Conservation (phyloP, 202 grass and related monocot genomes). For the Eragrostis tef region DNA sequence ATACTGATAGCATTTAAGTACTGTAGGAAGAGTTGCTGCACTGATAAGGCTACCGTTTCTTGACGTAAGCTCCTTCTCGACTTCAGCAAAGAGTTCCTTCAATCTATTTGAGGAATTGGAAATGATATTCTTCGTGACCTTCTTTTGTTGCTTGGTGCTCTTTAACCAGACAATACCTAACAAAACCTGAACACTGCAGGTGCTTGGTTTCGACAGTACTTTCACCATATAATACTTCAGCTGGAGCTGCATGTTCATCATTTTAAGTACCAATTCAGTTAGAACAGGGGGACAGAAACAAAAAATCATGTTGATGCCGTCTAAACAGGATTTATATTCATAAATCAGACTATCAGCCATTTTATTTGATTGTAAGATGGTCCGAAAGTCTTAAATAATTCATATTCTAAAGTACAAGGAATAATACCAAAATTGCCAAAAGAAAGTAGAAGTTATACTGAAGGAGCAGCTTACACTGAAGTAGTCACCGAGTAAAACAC, state of each 20-base stretch:
- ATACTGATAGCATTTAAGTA: constrained; percentile 21
- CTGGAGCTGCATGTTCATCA: constrained; percentile 61
- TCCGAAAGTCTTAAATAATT: constrained; percentile 15
- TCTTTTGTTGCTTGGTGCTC: constrained; percentile 74
- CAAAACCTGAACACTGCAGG: constrained; percentile 54
- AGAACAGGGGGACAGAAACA: not conserved
- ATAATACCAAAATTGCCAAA: not conserved
- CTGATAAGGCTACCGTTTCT: constrained; percentile 46
- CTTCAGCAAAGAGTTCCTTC: constrained; percentile 63
- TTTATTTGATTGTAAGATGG: not conserved
- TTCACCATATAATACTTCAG: constrained; percentile 57
- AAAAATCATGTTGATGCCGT: not conserved
- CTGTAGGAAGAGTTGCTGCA: no score
- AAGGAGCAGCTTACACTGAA: constrained; percentile 56
- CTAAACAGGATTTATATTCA: not conserved
- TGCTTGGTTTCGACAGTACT: constrained; percentile 53
- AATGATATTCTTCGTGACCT: constrained; percentile 63
- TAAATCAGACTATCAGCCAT: constrained; percentile 1
- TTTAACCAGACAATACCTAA: constrained; percentile 75
- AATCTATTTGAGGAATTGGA: constrained; percentile 62
- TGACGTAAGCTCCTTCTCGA: constrained; percentile 56
- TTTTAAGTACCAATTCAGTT: constrained; percentile 21
- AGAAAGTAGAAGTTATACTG: not conserved
- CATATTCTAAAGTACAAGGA: constrained; percentile 6
- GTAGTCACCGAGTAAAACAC: constrained; percentile 66